These are phyloP conservation scores for Juglanconis sp. DNA, from an alignment of 2,329 filamentous ascomycete species.

Conservation along the genomic window DNA sequence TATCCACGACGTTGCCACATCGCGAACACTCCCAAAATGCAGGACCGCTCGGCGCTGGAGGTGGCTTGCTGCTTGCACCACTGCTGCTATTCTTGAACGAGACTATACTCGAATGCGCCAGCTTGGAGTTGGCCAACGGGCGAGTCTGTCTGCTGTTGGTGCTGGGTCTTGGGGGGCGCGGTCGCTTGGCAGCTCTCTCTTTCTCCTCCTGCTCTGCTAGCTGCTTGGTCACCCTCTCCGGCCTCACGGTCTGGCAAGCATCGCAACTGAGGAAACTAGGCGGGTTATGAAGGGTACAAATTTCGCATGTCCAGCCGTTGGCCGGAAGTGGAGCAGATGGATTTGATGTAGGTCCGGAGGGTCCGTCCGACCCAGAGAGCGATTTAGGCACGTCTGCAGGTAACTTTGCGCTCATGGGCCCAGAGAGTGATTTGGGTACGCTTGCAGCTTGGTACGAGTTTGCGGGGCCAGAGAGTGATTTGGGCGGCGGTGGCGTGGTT, in stretches of 20 bases:
- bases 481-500: not conserved
- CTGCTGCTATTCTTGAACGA: conserved; percentile 17
- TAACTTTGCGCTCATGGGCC: not conserved
- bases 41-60: conserved; percentile 22
- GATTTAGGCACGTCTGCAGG: not conserved
- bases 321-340: conserved; percentile 11
- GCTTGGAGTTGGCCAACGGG: conserved; percentile 2
- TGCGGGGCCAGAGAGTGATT: not conserved
- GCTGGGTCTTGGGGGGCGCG: not conserved
- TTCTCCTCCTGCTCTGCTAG: conserved; percentile 15
- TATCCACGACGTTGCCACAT: conserved; percentile 50
- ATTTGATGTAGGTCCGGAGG: not conserved
- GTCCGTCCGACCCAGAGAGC: not conserved
- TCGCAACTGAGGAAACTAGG: conserved; percentile 51
- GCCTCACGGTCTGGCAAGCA: conserved; percentile 49
- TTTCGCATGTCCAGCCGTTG: conserved; percentile 48
- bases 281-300: conserved; percentile 58
- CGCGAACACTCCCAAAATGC: conserved; percentile 49
- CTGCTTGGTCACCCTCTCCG: conserved; percentile 24
- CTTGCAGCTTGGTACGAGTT: not conserved
- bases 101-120: conserved; percentile 16
- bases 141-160: not conserved
- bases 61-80: conserved; percentile 11
- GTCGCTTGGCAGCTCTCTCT: conserved; percentile 14
- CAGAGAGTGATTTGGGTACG: not conserved